Evolutionary conservation across 352 stramenopile species (phyloP), one percentile per base, ranked within the genome.

Genomic region (Stramenopiles sp.): DNA sequence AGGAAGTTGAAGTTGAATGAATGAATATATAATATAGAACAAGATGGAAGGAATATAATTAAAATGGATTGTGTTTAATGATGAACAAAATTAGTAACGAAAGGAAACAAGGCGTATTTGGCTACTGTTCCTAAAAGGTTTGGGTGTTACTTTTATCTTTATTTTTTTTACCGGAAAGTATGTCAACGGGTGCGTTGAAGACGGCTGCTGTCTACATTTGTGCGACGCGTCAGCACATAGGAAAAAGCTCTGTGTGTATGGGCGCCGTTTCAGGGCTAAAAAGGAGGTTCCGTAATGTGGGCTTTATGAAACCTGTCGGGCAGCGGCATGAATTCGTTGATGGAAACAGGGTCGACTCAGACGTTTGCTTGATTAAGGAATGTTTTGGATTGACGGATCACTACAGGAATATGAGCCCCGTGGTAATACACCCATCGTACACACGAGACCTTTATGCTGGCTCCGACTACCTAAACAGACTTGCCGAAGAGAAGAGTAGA

Each of bases 191-290:
- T n/a, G n/a, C n/a, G n/a, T n/a, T n/a, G n/a, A n/a, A n/a, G n/a
- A n/a, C n/a, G n/a, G n/a, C n/a, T n/a, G 85, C 85, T 1, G 86
- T 91, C 77, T 89, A 89, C 76, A 86, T 93, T n/a, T 86, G 85
- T 1, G 87, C 87, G 31, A 97, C 92, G 12, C 87, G 90, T 34
- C 94, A 98, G 79, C 94, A 98, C 79, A 93, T 98, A 74, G 94
- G 94, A 73, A 98, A 98, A 83, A 98, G 93, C 34, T 97, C 92
- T 18, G 86, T 93, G 32, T n/a, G n/a, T n/a, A n/a, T n/a, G n/a
- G n/a, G n/a, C 1, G 81, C 98, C 68, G 88, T 96, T 75, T 93
- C 92, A 78, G 92, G 88, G 32, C 84, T 98, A 49, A 86, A 96
- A 77, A 88, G 92, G 77, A 83, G 90, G 74, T 96, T 97, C 77